These are phyloP conservation scores for Schizosaccharomyces lindneri DNA, from an alignment of 805 yeast genomes.

Conservation along the genomic window DNA sequence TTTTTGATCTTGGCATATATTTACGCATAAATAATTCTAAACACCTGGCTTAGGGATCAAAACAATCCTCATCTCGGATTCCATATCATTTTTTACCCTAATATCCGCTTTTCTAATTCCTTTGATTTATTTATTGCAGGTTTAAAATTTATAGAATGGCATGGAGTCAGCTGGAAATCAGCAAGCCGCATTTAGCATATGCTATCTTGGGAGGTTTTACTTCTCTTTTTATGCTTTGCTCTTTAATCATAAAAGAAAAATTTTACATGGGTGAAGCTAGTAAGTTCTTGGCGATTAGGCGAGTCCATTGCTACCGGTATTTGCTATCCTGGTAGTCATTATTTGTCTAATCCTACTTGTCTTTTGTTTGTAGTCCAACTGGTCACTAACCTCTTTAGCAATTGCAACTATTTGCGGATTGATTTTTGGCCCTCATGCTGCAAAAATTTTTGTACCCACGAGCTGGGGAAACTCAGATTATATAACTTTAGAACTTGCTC, in stretches of 20 bases:
- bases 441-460: slow-evolving; percentile 60
- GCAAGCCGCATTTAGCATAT: slow-evolving; percentile 61
- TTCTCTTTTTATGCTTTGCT: slow-evolving; percentile 53
- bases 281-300: slow-evolving; percentile 3
- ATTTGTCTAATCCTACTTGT: not conserved
- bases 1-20: no score
- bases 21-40: no score
- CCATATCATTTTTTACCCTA: no score
- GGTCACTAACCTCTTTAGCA: slow-evolving; percentile 12
- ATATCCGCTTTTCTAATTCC: not conserved
- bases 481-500: slow-evolving; percentile 58
- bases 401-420: slow-evolving; percentile 69
- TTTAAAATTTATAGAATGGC: not conserved
- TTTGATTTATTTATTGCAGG: not conserved
- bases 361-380: not conserved
- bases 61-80: no score
- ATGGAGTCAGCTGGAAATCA: slow-evolving; percentile 15
- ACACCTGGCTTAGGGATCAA: no score
- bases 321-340: no score
- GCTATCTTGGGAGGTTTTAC: slow-evolving; percentile 71
- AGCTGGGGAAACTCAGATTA: slow-evolving; percentile 69
- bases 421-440: slow-evolving; percentile 68
- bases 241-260: slow-evolving; percentile 59
- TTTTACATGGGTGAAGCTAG: slow-evolving; percentile 74
- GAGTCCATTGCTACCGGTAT: not conserved